phyloP scores from a whole-genome alignment of 768 basidiomycete species.

The Crassisporium funariophilum region DNA sequence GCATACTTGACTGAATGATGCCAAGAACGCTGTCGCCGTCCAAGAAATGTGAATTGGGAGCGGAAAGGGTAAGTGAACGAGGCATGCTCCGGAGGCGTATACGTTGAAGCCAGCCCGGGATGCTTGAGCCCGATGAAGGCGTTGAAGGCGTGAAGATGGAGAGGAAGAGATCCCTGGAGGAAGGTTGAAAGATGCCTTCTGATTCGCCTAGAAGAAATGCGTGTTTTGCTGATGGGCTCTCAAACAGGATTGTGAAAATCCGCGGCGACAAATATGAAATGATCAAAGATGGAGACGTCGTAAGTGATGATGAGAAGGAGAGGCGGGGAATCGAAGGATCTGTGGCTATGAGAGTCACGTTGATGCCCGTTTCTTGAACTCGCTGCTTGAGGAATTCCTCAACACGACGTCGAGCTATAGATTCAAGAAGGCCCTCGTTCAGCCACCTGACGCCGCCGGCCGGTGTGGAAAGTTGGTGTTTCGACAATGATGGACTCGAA shows the following conservation, averaged over 20 bases:
- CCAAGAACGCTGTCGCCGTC: constrained; percentile 17
- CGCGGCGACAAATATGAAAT: constrained; percentile 47
- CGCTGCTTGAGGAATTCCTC: constrained; percentile 38
- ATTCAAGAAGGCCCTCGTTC: constrained; percentile 31
- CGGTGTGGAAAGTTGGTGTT: background rate
- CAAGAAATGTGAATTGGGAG: constrained; percentile 21
- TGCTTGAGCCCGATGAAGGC: too few species aligned
- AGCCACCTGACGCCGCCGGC: constrained; percentile 41
- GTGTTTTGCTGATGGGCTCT: constrained; percentile 40
- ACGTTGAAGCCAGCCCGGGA: constrained; percentile 13
- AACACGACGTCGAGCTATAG: constrained; percentile 32
- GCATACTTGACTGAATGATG: constrained; percentile 17
- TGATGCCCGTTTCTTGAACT: constrained; percentile 33
- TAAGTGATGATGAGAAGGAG: constrained; percentile 14
- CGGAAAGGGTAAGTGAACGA: constrained; percentile 5
- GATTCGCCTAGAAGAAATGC: constrained; percentile 42
- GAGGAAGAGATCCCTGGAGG: constrained; percentile 37
- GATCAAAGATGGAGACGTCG: constrained; percentile 19
- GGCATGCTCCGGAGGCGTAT: constrained; percentile 13
- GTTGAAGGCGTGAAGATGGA: constrained; percentile 29
- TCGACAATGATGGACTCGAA: constrained; percentile 10
- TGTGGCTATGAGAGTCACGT: constrained; percentile 41
- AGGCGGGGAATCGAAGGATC: constrained; percentile 31
- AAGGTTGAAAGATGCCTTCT: constrained; percentile 40
- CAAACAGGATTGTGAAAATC: constrained; percentile 49